A percentile compares a stretch with the other conserved stretches of the same genome.
Conservation (phyloP, 2,329 filamentous ascomycete species). For the Arthrobotrys iridis region DNA sequence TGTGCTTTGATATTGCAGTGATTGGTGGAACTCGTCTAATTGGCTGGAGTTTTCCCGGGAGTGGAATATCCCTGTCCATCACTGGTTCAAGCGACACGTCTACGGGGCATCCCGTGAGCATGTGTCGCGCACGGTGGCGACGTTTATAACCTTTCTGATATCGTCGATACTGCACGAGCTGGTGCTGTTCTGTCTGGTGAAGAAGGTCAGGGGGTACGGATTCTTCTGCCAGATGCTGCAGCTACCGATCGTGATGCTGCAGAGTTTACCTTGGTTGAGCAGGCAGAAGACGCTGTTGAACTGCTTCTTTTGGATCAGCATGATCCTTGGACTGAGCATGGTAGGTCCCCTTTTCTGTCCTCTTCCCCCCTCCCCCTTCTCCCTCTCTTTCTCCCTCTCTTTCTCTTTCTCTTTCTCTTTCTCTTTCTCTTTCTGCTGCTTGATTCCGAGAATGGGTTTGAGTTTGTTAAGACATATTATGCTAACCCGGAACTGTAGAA, state of each 20-base stretch:
- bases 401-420: background rate
- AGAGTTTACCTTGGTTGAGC: slow-evolving; percentile 80
- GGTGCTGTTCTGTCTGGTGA: slow-evolving; percentile 97
- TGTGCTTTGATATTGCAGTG: slow-evolving; percentile 31
- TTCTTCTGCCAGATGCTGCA: slow-evolving; percentile 97
- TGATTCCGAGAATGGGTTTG: background rate
- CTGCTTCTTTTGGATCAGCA: slow-evolving; percentile 88
- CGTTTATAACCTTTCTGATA: slow-evolving; percentile 89
- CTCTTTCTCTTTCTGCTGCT: no score
- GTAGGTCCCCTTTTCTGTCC: slow-evolving; percentile 65
- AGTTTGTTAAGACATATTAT: background rate
- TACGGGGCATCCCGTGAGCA: slow-evolving; percentile 82
- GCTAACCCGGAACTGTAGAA: slow-evolving; percentile 1
- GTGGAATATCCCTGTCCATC: slow-evolving; percentile 98
- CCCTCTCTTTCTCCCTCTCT: background rate
- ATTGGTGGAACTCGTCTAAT: slow-evolving; percentile 74
- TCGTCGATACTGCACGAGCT: slow-evolving; percentile 90
- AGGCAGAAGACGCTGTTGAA: slow-evolving; percentile 84
- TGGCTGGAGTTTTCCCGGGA: slow-evolving; percentile 96
- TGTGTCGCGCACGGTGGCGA: slow-evolving; percentile 80
- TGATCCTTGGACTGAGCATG: slow-evolving; percentile 85
- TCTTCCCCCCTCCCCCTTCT: background rate
- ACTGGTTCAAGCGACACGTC: slow-evolving; percentile 92
- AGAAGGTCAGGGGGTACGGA: slow-evolving; percentile 93
- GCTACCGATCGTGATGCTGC: slow-evolving; percentile 91